Conservation (phyloP, 75 land plant genomes). For the Picea glauca region DNA sequence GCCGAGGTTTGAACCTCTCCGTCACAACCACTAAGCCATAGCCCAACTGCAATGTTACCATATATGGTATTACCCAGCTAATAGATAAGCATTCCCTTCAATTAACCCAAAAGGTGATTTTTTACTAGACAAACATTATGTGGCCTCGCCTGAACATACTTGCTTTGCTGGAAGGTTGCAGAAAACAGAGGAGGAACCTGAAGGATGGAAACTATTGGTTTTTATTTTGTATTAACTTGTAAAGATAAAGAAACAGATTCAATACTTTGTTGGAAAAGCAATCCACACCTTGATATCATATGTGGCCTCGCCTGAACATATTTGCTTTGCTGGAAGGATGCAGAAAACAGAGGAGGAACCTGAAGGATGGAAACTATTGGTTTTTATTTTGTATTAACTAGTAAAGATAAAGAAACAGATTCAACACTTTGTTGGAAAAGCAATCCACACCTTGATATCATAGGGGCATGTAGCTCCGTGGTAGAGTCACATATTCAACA, state of each 20-base stretch:
- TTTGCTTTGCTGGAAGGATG: no score
- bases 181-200: neutral
- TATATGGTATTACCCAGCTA: neutral
- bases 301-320: no score
- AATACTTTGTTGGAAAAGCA: no score
- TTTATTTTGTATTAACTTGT: neutral
- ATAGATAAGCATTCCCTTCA: neutral
- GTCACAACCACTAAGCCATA: no score
- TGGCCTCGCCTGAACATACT: no score
- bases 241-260: no score
- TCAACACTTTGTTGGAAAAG: neutral
- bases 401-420: neutral
- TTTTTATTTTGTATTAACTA: neutral
- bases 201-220: neutral
- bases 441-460: no score
- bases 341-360: neutral
- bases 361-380: neutral
- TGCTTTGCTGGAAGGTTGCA: no score
- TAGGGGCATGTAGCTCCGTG: no score
- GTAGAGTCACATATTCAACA: neutral
- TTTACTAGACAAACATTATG: neutral
- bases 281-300: no score
- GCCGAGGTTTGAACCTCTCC: neutral
- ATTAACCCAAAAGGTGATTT: neutral
- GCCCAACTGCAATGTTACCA: neutral